A percentile compares a stretch with the other conserved stretches of the same genome.
Evolutionary conservation across 306 rosid genomes (phyloP).

Genomic region (Sesbania bispinosa): DNA sequence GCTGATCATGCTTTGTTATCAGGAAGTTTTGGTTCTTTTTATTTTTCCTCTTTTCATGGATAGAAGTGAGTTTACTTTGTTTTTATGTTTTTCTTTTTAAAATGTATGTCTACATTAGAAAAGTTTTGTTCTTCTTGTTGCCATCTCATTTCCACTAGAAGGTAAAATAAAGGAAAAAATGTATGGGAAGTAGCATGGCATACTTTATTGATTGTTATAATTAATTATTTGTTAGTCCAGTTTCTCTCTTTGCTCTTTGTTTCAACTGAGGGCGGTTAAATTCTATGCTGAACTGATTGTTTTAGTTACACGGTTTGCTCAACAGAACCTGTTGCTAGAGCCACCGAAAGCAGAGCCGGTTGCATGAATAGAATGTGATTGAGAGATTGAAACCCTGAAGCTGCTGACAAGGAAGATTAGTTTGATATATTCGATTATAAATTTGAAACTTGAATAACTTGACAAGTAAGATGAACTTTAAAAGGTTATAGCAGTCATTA

Average conservation of each 20-base stretch:
- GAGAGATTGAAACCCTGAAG: background rate
- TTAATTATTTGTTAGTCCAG: background rate
- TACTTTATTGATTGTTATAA: background rate
- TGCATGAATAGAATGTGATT: background rate
- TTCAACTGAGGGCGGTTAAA: background rate
- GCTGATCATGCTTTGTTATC: background rate
- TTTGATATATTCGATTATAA: background rate
- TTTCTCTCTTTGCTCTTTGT: background rate
- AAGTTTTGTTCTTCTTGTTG: no score
- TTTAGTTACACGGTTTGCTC: background rate
- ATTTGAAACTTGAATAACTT: background rate
- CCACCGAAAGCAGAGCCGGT: background rate
- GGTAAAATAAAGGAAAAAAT: background rate
- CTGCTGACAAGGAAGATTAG: background rate
- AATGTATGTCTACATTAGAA: no score
- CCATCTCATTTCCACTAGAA: background rate
- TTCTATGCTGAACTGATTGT: background rate
- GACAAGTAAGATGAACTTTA: background rate
- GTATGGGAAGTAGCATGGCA: background rate
- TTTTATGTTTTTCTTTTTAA: no score
- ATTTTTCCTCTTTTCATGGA: no score
- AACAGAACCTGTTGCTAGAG: background rate
- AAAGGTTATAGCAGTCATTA: no score
- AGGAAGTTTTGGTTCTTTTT: no score
- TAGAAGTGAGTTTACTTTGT: no score